Evolutionary conservation across 176 grass and related monocot species (phyloP).

Genomic region (Carex scoparia): DNA sequence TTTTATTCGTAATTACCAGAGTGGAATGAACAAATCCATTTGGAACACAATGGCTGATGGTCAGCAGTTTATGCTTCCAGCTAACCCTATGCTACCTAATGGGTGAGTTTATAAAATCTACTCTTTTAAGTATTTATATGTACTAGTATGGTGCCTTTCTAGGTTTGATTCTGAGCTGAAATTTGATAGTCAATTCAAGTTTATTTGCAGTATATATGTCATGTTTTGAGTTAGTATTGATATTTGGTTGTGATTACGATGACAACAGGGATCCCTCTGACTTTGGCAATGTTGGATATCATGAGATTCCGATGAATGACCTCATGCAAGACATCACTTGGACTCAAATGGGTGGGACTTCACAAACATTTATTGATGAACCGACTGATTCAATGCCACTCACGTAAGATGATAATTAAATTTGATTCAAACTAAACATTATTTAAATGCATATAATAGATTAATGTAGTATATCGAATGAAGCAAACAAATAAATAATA

Average conservation of each 20-base stretch:
- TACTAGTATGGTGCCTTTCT: background rate
- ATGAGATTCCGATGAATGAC: background rate
- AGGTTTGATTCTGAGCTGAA: background rate
- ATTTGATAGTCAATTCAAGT: background rate
- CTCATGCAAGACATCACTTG: background rate
- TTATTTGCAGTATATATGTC: no score
- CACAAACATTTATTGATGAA: background rate
- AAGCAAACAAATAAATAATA: no score
- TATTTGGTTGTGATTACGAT: background rate
- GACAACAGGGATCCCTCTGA: background rate
- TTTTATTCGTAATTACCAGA: background rate
- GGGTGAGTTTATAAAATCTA: background rate
- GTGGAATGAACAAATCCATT: background rate
- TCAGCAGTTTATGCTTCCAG: background rate
- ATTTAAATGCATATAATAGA: background rate
- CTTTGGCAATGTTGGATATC: background rate
- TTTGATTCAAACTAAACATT: background rate
- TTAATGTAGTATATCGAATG: no score
- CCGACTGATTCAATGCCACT: background rate
- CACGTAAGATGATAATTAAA: background rate
- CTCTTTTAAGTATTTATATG: background rate
- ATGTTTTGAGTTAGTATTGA: background rate
- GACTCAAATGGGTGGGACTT: background rate
- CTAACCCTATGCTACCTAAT: background rate
- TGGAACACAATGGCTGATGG: background rate